These are phyloP conservation scores for Fraxinus cuspidata DNA, from an alignment of 257 asterid genomes.

Conservation along the genomic window DNA sequence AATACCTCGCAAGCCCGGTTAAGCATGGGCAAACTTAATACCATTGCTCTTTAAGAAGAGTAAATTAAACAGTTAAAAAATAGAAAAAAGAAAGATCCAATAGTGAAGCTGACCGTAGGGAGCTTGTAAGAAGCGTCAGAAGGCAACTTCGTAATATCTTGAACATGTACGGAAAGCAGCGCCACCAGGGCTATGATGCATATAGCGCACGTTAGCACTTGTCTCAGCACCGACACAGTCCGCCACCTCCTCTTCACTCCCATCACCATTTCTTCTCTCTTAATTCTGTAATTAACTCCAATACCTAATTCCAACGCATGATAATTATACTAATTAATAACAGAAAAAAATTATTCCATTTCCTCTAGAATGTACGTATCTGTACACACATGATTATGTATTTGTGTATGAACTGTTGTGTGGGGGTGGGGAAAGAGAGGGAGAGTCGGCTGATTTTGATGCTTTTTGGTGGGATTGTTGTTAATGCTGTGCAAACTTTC, in stretches of 20 bases:
- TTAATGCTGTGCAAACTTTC: background rate
- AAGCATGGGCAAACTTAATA: background rate
- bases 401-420: background rate
- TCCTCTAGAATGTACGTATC: background rate
- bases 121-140: conserved; percentile 40
- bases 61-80: background rate
- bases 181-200: conserved; percentile 56
- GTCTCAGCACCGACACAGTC: conserved; percentile 54
- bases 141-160: conserved; percentile 52
- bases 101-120: conserved; percentile 41
- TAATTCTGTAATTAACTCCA: conserved; percentile 9
- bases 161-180: conserved; percentile 55
- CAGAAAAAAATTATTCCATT: background rate
- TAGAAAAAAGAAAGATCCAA: background rate
- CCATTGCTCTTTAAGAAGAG: background rate
- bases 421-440: background rate
- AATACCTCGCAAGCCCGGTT: background rate
- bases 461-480: conserved; percentile 2
- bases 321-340: background rate
- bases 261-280: conserved; percentile 21
- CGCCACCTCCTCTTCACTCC: conserved; percentile 68
- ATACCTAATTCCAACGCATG: background rate
- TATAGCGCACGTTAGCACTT: conserved; percentile 63
- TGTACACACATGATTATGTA: background rate
- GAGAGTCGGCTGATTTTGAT: conserved; percentile 18